phyloP scores from a whole-genome alignment of 495 filamentous ascomycete genomes.

The Baudoinia panamericana region DNA sequence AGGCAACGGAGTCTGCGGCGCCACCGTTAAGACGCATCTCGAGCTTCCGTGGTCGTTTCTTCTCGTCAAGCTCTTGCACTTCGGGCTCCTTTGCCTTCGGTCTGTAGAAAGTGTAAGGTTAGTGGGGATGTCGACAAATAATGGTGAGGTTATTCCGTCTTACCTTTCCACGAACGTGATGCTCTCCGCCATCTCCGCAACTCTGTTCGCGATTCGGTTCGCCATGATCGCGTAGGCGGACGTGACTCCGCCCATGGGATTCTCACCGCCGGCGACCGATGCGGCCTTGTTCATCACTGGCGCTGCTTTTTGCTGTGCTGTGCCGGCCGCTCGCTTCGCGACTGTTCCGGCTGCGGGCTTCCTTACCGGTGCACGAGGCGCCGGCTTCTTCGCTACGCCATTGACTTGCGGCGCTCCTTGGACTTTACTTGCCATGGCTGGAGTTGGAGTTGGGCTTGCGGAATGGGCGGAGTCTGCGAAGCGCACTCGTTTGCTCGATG shows the following conservation, averaged over 20 bases:
- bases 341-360: constrained; percentile 12
- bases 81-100: constrained; percentile 6
- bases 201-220: constrained; percentile 28
- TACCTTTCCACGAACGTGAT: constrained; percentile 33
- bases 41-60: constrained; percentile 30
- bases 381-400: constrained; percentile 18
- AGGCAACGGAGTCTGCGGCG: constrained; percentile 24
- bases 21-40: constrained; percentile 28
- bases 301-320: constrained; percentile 6
- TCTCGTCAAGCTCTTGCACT: constrained; percentile 12
- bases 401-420: constrained; percentile 9
- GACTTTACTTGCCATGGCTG: constrained; percentile 6
- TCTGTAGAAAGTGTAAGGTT: constrained; percentile 1
- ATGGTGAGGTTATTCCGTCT: constrained; percentile 1
- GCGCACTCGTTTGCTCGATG: too few relatives aligned
- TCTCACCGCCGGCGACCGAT: constrained; percentile 15
- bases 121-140: neutral
- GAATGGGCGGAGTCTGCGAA: constrained; percentile 1
- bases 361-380: constrained; percentile 7
- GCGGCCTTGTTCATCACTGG: constrained; percentile 16
- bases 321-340: constrained; percentile 3
- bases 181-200: constrained; percentile 34
- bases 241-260: constrained; percentile 1
- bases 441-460: neutral
- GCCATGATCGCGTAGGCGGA: constrained; percentile 33